Conservation (phyloP, 441 rosid species). For the Breynia disticha region DNA sequence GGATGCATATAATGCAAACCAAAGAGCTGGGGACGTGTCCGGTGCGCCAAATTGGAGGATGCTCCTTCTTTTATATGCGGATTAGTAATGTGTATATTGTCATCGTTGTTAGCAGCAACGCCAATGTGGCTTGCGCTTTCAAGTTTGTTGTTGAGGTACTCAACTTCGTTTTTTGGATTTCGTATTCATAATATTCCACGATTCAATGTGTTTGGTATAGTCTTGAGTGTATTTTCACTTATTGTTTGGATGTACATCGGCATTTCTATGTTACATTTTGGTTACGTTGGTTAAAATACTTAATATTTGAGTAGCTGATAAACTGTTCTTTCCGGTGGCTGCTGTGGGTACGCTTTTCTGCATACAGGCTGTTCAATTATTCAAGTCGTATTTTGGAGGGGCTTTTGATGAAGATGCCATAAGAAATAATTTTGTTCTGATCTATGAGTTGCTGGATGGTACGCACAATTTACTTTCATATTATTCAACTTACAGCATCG, state of each 20-base stretch:
- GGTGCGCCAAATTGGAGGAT: constrained; percentile 93
- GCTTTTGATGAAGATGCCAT: constrained; percentile 98
- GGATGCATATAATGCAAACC: constrained; percentile 92
- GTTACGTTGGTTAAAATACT: not conserved
- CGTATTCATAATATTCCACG: not conserved
- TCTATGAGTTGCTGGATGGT: constrained; percentile 97
- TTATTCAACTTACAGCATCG: no score
- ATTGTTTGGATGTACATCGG: no score
- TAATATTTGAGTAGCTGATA: no score
- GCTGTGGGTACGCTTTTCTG: not conserved
- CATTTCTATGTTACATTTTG: constrained; percentile 2
- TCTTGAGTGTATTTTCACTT: not conserved
- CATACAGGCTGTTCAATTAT: constrained; percentile 80
- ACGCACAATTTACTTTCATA: constrained; percentile 10
- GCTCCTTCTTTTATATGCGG: constrained; percentile 92
- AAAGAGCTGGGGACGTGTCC: constrained; percentile 96
- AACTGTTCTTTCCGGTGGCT: not conserved
- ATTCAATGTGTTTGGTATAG: not conserved
- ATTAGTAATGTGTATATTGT: constrained; percentile 95
- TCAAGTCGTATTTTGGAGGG: constrained; percentile 97
- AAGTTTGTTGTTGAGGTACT: constrained; percentile 92
- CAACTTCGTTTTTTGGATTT: not conserved
- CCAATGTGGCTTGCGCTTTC: constrained; percentile 93
- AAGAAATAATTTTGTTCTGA: constrained; percentile 86
- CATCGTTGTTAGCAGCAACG: constrained; percentile 93